Conservation (phyloP, 768 basidiomycete genomes). For the Tephrocybe sp. region DNA sequence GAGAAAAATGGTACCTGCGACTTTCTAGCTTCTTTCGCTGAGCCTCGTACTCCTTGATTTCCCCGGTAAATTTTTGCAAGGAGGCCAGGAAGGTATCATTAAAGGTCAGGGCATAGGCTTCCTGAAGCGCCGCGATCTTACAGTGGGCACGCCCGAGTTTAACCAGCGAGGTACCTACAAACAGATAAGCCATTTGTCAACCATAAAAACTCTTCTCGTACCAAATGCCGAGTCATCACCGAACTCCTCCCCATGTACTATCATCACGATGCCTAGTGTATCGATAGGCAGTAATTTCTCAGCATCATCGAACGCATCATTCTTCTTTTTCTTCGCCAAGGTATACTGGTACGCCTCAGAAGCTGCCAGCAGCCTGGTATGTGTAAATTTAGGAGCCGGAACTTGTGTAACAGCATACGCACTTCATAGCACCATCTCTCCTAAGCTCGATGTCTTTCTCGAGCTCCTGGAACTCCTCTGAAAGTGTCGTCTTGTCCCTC, state of each 20-base stretch:
- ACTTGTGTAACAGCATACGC: conserved; percentile 25
- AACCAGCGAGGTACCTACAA: conserved; percentile 67
- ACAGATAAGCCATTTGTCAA: background rate
- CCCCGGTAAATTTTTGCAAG: conserved; percentile 62
- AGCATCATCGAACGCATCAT: conserved; percentile 56
- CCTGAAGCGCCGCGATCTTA: conserved; percentile 82
- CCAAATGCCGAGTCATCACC: conserved; percentile 76
- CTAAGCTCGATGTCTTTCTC: conserved; percentile 85
- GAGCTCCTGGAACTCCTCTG: conserved; percentile 78
- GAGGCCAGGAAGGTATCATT: conserved; percentile 73
- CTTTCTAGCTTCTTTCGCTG: conserved; percentile 88
- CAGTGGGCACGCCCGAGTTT: conserved; percentile 83
- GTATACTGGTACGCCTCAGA: conserved; percentile 69
- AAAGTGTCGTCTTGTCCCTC: conserved; percentile 75
- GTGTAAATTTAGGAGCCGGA: background rate
- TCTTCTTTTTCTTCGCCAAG: conserved; percentile 76
- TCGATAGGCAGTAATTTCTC: conserved; percentile 80
- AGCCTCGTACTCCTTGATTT: conserved; percentile 81
- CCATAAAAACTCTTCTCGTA: conserved; percentile 21
- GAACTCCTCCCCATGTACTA: conserved; percentile 80
- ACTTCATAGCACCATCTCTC: conserved; percentile 73
- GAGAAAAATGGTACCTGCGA: conserved; percentile 55
- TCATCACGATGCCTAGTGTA: conserved; percentile 83
- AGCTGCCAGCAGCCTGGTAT: conserved; percentile 64
- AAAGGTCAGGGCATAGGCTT: conserved; percentile 72